Conservation (phyloP, 495 filamentous ascomycete species). For the Pyrenopolyporus hunteri region DNA sequence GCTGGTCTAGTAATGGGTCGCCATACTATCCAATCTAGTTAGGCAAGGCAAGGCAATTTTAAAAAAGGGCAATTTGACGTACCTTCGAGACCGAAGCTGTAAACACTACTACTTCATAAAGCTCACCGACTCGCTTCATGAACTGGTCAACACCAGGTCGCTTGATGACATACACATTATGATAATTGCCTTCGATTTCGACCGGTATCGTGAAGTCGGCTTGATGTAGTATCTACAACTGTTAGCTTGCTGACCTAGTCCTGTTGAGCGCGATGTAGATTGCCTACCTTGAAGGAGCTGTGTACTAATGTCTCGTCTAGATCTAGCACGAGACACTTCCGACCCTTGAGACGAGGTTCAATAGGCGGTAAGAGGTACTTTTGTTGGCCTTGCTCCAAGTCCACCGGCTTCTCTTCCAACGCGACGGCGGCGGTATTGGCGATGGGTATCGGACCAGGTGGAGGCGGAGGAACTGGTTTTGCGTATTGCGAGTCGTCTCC, state of each 20-base stretch:
- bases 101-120: conserved; percentile 99
- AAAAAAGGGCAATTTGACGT: conserved; percentile 42
- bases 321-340: conserved; percentile 95
- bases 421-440: conserved; percentile 20
- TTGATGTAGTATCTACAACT: conserved; percentile 85
- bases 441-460: conserved; percentile 44
- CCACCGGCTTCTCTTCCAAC: conserved; percentile 44
- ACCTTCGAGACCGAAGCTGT: conserved; percentile 99
- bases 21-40: conserved; percentile 72
- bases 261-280: neutral
- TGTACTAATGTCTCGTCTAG: conserved; percentile 98
- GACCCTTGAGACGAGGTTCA: conserved; percentile 74
- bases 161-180: conserved; percentile 99
- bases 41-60: conserved; percentile 1
- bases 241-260: conserved; percentile 36
- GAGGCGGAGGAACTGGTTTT: conserved; percentile 64
- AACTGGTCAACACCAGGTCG: conserved; percentile 96
- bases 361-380: conserved; percentile 83
- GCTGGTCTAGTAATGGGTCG: conserved; percentile 92
- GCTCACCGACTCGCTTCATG: conserved; percentile 96
- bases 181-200: conserved; percentile 97
- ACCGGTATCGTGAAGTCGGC: conserved; percentile 99
- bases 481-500: conserved; percentile 49
- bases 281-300: conserved; percentile 94
- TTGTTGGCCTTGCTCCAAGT: conserved; percentile 56